Evolutionary conservation across 441 rosid genomes (phyloP).

Genomic region (Breynia disticha): DNA sequence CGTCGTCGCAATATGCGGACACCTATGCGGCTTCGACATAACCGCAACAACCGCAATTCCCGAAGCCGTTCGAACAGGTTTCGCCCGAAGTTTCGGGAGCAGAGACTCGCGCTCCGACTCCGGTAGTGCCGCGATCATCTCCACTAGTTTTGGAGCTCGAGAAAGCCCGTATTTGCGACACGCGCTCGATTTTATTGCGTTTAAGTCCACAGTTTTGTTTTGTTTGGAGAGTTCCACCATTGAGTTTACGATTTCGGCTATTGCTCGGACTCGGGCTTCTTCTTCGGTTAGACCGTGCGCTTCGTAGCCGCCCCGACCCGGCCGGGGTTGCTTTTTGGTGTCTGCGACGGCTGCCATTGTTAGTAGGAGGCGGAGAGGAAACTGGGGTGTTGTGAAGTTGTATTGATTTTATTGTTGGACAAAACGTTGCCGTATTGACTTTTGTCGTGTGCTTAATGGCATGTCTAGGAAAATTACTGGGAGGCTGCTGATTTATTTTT

Average conservation of each 20-base stretch:
- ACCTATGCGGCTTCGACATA: conserved; percentile 97
- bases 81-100: conserved; percentile 92
- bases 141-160: conserved; percentile 92
- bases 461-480: too few relatives aligned
- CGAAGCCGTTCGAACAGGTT: conserved; percentile 94
- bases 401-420: too few relatives aligned
- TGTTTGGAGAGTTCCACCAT: conserved; percentile 88
- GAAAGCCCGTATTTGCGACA: conserved; percentile 92
- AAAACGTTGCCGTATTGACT: too few relatives aligned
- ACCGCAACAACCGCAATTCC: conserved; percentile 98
- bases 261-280: conserved; percentile 89
- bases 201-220: conserved; percentile 89
- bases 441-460: too few relatives aligned
- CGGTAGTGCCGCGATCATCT: conserved; percentile 97
- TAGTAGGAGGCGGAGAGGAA: too few relatives aligned
- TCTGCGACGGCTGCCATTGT: conserved; percentile 60
- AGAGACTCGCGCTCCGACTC: conserved; percentile 84
- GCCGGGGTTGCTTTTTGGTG: conserved; percentile 55
- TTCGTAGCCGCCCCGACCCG: conserved; percentile 83
- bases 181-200: conserved; percentile 81
- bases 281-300: conserved; percentile 85
- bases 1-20: conserved; percentile 98
- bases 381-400: too few relatives aligned
- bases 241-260: conserved; percentile 78
- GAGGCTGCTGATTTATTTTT: too few relatives aligned